Evolutionary conservation across 768 basidiomycete species (phyloP).

Genomic region (Tylopilus plumbeoviolaceoides): DNA sequence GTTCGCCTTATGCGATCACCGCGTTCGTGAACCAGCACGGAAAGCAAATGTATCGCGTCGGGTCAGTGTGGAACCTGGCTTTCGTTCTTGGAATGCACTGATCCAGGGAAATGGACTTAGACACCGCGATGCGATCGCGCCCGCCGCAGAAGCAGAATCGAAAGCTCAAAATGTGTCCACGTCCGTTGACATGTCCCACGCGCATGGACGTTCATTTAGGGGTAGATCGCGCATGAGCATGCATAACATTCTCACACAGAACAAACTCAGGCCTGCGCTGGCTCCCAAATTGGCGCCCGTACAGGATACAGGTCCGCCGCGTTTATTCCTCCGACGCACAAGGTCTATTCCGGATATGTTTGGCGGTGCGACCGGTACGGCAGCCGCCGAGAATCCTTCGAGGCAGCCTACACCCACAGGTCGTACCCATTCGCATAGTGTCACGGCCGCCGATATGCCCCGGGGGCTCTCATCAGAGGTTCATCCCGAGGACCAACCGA

Average conservation of each 20-base stretch:
- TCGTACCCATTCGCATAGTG: slow-evolving; percentile 74
- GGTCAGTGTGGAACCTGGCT: too few relatives aligned
- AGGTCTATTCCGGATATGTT: slow-evolving; percentile 66
- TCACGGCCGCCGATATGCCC: slow-evolving; percentile 65
- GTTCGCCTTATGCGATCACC: slow-evolving; percentile 64
- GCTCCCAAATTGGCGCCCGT: slow-evolving; percentile 23
- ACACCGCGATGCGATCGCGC: too few relatives aligned
- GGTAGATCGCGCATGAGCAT: slow-evolving; percentile 68
- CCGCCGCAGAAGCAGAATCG: too few relatives aligned
- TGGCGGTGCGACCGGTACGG: slow-evolving; percentile 12
- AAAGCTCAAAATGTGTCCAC: too few relatives aligned
- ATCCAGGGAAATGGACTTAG: too few relatives aligned
- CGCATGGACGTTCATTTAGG: slow-evolving; percentile 37
- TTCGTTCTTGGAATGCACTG: too few relatives aligned
- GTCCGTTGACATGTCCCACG: too few relatives aligned
- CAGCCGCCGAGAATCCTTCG: slow-evolving; percentile 31
- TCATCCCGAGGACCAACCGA: slow-evolving; percentile 25
- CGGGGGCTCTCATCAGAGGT: slow-evolving; percentile 31
- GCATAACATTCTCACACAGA: slow-evolving; percentile 49
- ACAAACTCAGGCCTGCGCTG: slow-evolving; percentile 43
- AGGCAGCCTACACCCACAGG: slow-evolving; percentile 37
- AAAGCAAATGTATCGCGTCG: too few relatives aligned
- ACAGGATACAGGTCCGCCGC: slow-evolving; percentile 33
- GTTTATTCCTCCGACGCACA: slow-evolving; percentile 63
- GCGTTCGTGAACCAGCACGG: too few relatives aligned